Evolutionary conservation across 1,139 yeast species (phyloP), one percentile per base, ranked within the genome.

Genomic region (Pichia sp.): DNA sequence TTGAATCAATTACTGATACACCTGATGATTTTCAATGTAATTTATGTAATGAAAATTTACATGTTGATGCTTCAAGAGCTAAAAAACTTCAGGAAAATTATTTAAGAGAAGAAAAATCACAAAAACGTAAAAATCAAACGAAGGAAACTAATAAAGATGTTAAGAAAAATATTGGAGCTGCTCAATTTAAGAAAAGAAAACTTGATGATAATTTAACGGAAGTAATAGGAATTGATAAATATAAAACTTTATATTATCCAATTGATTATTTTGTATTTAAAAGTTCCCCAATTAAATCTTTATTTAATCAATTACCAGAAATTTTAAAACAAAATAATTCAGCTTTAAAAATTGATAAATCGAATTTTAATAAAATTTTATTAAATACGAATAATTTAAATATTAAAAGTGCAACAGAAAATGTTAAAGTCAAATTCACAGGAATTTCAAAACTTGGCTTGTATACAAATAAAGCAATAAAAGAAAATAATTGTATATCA

Each of bases 11-110:
- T 51, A 85, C 79, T 34, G 82, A 83, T 50, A 94, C 83, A 0
- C 96, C 96, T 0, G 96, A 87, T 53, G 82, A 81, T 48, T 90
- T 86, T 63, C 73, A 80, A 43, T 90, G 98, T 64, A 87, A 86
- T 64, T 75, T 73, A 48, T 92, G 97, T 67, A 85, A 83, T 53
- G 55, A 59, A 28, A 71, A 70, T 51, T 74, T 86, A 69, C 75
- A 78, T 25, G 73, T 80, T 27, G 77, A 80, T 61, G 71, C 71
- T 4, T 69, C 70, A 40, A 65, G 64, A 38, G 86, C 86, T 1
- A 77, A 66, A 67, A 72, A 61, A 63, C 70, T 66, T 53, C 89
- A 60, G 66, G 66, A 58, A 52, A 68, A 69, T 8, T 65, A 81
- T 57, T 66, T 62, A 62, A 48, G 44, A 9, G 47, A 48, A 26